Evolutionary conservation across 2,329 filamentous ascomycete genomes (phyloP), one percentile per base, ranked within the genome.

Genomic region (Atkinsonella texensis): DNA sequence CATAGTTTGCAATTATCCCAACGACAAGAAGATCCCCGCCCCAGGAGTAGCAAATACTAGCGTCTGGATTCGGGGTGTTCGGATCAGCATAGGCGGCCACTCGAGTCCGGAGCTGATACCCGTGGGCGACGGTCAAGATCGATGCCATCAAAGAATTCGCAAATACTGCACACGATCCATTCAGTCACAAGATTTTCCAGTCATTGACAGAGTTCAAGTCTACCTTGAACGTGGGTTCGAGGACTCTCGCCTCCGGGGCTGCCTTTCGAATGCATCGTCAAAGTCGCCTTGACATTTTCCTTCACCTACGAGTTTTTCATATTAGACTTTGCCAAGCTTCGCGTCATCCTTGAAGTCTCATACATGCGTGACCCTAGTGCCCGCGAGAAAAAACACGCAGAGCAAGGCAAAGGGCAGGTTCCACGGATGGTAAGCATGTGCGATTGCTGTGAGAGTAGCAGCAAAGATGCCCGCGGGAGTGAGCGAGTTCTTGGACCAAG

Each of bases 351-450:
- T 53, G 46, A 28, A 43, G 46, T 54, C 41, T 52, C 59, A 15
- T 66, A 89, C 87, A 72, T 91, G 90, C 0, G 91, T 96, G 1
- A 84, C 89, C 49, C 82, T 74, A 1, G 86, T 95, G 1, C 89
- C 93, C 4, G 85, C 81, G 3, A 95, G 71, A 68, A 95, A 97
- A 72, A 97, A 97, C 38, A 89, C 79, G 48, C 79, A 78, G 2
- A 97, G 75, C 11, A 96, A 75, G 31, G 79, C 79, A 69, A 96
- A 94, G n/a, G 89, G 90, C n/a, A 90, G 73, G 54, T 87, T 87
- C 84, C 89, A 96, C 3, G 91, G 91, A 67, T 97, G 90, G n/a
- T 90, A 70, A 15, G 89, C 89, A 66, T 98, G 93, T 11, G 85
- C 80, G 45, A 78, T 66, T 4, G 89, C 90, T 4, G 90, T 95